Base-by-base conservation (phyloP, 2,329 filamentous ascomycete genomes). In the Pseudogymnoascus sp. region DNA sequence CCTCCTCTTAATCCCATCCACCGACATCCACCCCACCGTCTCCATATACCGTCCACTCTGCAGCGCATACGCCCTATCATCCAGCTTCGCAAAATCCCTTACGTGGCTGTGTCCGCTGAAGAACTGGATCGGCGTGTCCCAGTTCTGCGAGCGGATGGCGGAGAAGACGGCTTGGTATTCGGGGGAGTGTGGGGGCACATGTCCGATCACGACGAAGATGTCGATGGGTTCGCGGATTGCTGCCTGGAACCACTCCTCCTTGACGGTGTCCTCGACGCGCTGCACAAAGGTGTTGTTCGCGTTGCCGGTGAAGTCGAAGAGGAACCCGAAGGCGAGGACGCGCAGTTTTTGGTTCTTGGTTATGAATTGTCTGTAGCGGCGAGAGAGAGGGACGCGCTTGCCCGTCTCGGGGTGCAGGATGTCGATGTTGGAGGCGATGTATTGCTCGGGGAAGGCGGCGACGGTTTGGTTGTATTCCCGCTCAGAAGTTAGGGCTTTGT, bases 1-100 rank as follows among this genome's bases (percentile, higher is more conserved):
- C 37, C 67, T 66, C 58, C 70, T 20, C n/a, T 64, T 65, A 6
- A 72, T 68, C 9, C 90, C 90, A 61, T 87, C 81, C 50, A 97
- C 85, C 0, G 91, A 96, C 82, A 94, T 85, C 81, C 94, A 97
- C 1, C 93, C 93, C 58, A 97, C 87, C 0, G 93, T 97, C 76
- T 97, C 93, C 79, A 97, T 89, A 73, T 97, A 97, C 0, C 93
- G 83, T 3, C 93, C 93, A 67, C 90, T 94, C 39, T 91, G 92
- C 6, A 97, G 78, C 1, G 87, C 92, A 64, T 88, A 86, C 0
- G 92, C 85, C 61, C 85, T 87, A 38, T 82, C 81, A 72, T 96
- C 93, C 68, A 90, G 96, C 63, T 81, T 84, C 37, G 83, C 83
- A 66, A 90, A 90, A 70, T 97, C 91, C 6, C 93, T 86, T 43